Evolutionary conservation across 495 filamentous ascomycete species (phyloP).

Genomic region (Penicillium lividum): DNA sequence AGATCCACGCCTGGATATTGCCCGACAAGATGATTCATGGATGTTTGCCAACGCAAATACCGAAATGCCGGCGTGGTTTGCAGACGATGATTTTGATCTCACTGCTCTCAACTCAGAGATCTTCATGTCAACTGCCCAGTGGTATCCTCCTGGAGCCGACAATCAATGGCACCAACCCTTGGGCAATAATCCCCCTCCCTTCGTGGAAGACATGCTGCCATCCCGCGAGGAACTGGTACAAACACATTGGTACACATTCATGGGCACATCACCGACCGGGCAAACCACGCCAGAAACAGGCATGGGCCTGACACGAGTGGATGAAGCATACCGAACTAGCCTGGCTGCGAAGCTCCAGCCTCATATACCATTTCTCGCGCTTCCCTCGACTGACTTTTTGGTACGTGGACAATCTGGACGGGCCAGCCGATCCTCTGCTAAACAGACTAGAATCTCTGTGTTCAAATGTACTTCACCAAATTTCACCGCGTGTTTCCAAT

Average conservation of each 20-base stretch:
- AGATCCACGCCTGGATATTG: not conserved
- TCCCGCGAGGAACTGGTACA: constrained; percentile 16
- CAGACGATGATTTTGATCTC: constrained; percentile 27
- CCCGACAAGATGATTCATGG: not conserved
- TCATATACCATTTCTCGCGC: constrained; percentile 17
- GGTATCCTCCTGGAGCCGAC: not conserved
- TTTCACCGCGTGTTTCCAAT: constrained; percentile 33
- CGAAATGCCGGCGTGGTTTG: constrained; percentile 21
- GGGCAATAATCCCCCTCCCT: not conserved
- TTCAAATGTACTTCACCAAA: constrained; percentile 33
- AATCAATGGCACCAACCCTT: not conserved
- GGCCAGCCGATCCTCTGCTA: not conserved
- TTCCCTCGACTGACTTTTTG: constrained; percentile 30
- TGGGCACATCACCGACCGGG: constrained; percentile 11
- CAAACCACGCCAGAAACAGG: constrained; percentile 18
- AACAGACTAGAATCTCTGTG: constrained; percentile 26
- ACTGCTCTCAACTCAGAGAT: constrained; percentile 21
- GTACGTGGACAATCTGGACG: not conserved
- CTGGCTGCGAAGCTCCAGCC: constrained; percentile 23
- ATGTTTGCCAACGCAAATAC: not conserved
- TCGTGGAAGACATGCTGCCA: not conserved
- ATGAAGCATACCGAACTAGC: constrained; percentile 25
- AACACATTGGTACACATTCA: constrained; percentile 16
- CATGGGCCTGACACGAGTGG: constrained; percentile 14
- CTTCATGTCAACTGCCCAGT: not conserved